A percentile compares a stretch with the other conserved stretches of the same genome.
phyloP scores from a whole-genome alignment of 192 early-diverging fungal genomes.

The Entomortierella lignicola region DNA sequence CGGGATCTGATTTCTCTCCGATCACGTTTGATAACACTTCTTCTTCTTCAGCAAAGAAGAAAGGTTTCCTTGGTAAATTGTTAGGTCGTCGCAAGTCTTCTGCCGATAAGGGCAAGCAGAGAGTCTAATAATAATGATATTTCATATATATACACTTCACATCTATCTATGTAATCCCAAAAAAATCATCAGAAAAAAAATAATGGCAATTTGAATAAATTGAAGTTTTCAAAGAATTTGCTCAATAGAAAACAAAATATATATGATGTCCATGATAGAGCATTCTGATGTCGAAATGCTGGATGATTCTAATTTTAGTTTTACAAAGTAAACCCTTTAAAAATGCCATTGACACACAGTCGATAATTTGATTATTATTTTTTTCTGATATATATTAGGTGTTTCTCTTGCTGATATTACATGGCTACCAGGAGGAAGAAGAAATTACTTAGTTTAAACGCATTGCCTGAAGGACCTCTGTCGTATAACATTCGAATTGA shows the following conservation, averaged over 20 bases:
- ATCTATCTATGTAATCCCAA: too few species aligned
- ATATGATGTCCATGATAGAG: too few species aligned
- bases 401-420: not conserved
- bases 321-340: too few species aligned
- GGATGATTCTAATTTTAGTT: too few species aligned
- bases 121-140: conserved; percentile 7
- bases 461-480: conserved; percentile 28
- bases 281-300: too few species aligned
- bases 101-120: conserved; percentile 39
- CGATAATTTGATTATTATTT: too few species aligned
- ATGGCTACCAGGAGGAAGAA: not conserved
- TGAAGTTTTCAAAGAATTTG: too few species aligned
- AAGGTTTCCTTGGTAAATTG: conserved; percentile 17
- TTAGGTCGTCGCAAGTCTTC: conserved; percentile 5
- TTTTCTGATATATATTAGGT: not conserved
- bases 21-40: too few species aligned
- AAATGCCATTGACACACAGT: too few species aligned
- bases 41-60: not conserved
- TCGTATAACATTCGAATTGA: conserved; percentile 22
- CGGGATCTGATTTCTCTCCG: not conserved
- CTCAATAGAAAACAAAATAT: too few species aligned
- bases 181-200: too few species aligned
- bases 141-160: too few species aligned
- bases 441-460: conserved; percentile 12
- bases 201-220: not conserved